A percentile compares a stretch with the other conserved stretches of the same genome.
These are phyloP conservation scores for Schoenoplectus triqueter DNA, from an alignment of 202 grass and related monocot genomes.

Conservation along the genomic window DNA sequence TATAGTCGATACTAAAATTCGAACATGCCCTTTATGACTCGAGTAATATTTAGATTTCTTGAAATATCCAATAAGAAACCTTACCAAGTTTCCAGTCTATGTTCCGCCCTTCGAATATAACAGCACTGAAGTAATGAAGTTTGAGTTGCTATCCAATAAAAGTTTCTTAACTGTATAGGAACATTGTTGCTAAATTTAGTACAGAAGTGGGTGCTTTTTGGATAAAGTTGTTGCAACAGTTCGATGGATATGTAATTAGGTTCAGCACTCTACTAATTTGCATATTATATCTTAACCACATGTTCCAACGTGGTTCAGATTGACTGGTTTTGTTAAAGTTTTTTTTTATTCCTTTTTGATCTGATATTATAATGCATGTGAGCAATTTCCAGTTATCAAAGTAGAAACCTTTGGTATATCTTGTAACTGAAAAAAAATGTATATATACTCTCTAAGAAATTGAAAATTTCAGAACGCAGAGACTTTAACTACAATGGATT, in stretches of 20 bases:
- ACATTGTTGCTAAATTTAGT: slow-evolving; percentile 22
- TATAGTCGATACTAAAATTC: slow-evolving; percentile 16
- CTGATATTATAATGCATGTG: neutral
- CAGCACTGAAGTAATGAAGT: slow-evolving; percentile 4
- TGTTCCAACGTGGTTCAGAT: neutral
- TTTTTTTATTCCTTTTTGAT: neutral
- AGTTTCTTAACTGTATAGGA: neutral
- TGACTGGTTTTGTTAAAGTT: neutral
- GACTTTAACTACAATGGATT: too few relatives aligned
- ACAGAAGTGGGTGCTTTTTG: neutral
- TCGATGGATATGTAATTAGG: neutral
- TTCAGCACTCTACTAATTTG: neutral
- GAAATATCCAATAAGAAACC: slow-evolving; percentile 9
- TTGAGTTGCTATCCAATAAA: slow-evolving; percentile 13
- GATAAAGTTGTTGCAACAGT: neutral
- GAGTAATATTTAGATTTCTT: slow-evolving; percentile 2
- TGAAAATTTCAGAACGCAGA: too few relatives aligned
- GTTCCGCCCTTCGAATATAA: slow-evolving; percentile 27
- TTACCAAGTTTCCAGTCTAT: neutral
- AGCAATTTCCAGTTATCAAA: neutral
- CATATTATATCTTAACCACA: slow-evolving; percentile 33
- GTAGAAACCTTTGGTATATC: neutral
- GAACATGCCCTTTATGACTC: neutral
- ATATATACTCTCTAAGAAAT: too few relatives aligned
- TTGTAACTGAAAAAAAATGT: too few relatives aligned